A percentile compares a stretch with the other conserved stretches of the same genome.
phyloP scores from a whole-genome alignment of 2,329 filamentous ascomycete genomes.

The Fusarium sp. region DNA sequence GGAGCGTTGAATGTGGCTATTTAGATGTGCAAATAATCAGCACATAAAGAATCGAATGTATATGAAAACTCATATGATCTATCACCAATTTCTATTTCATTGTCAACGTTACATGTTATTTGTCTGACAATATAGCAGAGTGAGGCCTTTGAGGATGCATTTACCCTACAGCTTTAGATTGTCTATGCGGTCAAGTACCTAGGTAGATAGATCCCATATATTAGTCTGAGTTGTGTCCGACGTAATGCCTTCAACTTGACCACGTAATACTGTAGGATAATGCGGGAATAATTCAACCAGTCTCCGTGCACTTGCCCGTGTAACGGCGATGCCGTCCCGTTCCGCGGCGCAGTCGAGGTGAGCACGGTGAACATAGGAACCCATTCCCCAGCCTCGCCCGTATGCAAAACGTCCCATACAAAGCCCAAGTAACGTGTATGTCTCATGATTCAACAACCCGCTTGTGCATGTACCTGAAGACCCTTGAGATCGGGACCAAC shows the following conservation, averaged over 20 bases:
- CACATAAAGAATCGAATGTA: neutral
- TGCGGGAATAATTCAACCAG: constrained; percentile 36
- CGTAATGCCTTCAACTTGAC: neutral
- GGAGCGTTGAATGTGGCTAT: neutral
- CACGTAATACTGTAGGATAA: neutral
- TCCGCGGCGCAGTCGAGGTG: constrained; percentile 35
- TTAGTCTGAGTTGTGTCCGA: neutral
- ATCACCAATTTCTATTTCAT: neutral
- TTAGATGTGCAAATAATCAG: neutral
- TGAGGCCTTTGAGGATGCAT: neutral
- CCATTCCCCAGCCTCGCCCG: constrained; percentile 2
- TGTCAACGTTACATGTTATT: neutral
- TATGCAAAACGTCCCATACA: constrained; percentile 38
- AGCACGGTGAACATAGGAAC: constrained; percentile 37
- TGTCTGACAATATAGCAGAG: neutral
- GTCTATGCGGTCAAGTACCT: neutral
- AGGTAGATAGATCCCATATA: neutral
- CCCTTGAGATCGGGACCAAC: constrained; percentile 40
- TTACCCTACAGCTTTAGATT: neutral
- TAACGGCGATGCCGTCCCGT: constrained; percentile 32
- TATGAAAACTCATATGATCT: neutral
- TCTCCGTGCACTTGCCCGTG: constrained; percentile 10
- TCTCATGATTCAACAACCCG: constrained; percentile 38
- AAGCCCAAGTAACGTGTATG: constrained; percentile 34
- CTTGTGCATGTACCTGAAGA: neutral